Conservation (phyloP, 2,329 filamentous ascomycete species). For the Zalaria sp. region DNA sequence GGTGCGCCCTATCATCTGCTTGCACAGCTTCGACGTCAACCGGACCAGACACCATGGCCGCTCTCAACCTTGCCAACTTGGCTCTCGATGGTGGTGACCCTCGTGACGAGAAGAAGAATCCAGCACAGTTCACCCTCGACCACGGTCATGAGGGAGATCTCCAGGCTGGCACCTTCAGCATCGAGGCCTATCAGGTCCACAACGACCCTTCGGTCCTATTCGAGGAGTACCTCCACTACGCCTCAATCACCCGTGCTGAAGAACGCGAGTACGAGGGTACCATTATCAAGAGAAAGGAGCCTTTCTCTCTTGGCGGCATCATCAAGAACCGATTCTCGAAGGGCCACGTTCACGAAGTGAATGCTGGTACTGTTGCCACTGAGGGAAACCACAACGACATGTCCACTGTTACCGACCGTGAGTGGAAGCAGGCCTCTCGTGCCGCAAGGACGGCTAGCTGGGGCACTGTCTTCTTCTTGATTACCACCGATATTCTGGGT, state of each 20-base stretch:
- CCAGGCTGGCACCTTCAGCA: neutral
- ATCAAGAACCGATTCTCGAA: slow-evolving; percentile 7
- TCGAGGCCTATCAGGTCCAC: slow-evolving; percentile 1
- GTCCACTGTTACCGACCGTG: slow-evolving; percentile 12
- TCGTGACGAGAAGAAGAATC: slow-evolving; percentile 1
- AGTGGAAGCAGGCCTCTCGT: slow-evolving; percentile 20
- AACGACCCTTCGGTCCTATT: slow-evolving; percentile 17
- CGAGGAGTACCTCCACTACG: slow-evolving; percentile 27
- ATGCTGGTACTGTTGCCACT: neutral
- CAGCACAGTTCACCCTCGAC: neutral
- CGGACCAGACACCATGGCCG: neutral
- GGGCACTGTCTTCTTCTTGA: slow-evolving; percentile 28
- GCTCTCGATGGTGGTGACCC: slow-evolving; percentile 5
- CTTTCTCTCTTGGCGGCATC: slow-evolving; percentile 3
- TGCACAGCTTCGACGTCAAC: too few species aligned
- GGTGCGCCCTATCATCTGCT: too few species aligned
- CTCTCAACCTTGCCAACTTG: slow-evolving; percentile 2
- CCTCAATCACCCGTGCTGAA: slow-evolving; percentile 12
- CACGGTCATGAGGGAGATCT: slow-evolving; percentile 5
- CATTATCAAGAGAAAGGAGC: slow-evolving; percentile 1
- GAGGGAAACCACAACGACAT: neutral
- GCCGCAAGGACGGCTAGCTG: slow-evolving; percentile 21
- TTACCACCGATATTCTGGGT: slow-evolving; percentile 28
- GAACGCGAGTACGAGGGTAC: slow-evolving; percentile 16
- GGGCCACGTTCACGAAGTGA: slow-evolving; percentile 2